Evolutionary conservation across 2,329 filamentous ascomycete species (phyloP).

Genomic region (Xylariaceae sp.): DNA sequence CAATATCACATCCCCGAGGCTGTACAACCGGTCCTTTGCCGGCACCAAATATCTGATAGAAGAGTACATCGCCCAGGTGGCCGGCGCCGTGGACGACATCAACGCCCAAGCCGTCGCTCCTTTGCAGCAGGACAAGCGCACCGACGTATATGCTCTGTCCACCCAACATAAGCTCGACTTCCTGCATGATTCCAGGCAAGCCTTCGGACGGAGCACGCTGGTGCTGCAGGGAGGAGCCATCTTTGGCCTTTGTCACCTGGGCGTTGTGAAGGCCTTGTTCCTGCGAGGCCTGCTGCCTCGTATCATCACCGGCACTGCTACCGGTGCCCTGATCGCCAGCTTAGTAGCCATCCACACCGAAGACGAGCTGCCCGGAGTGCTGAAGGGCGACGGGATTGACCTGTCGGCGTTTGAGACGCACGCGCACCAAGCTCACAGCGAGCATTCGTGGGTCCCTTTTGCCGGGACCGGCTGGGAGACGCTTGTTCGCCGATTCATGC

Average conservation of each 20-base stretch:
- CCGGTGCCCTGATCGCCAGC: slow-evolving; percentile 82
- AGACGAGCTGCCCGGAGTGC: slow-evolving; percentile 69
- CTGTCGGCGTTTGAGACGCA: slow-evolving; percentile 64
- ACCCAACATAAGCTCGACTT: slow-evolving; percentile 78
- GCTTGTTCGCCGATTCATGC: slow-evolving; percentile 54
- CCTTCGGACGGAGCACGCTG: slow-evolving; percentile 78
- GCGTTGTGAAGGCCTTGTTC: slow-evolving; percentile 82
- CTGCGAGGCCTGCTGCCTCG: slow-evolving; percentile 72
- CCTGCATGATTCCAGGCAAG: slow-evolving; percentile 78
- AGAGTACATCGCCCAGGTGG: slow-evolving; percentile 79
- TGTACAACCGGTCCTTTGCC: slow-evolving; percentile 80
- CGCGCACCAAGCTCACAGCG: slow-evolving; percentile 22
- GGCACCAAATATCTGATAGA: slow-evolving; percentile 89
- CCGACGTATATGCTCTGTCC: slow-evolving; percentile 37
- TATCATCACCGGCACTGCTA: slow-evolving; percentile 87
- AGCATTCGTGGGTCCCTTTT: slow-evolving; percentile 27
- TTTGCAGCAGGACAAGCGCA: slow-evolving; percentile 11
- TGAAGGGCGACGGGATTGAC: slow-evolving; percentile 75
- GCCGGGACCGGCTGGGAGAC: slow-evolving; percentile 46
- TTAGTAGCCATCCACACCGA: slow-evolving; percentile 82
- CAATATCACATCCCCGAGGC: slow-evolving; percentile 72
- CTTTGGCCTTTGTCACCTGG: slow-evolving; percentile 83
- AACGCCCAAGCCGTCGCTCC: slow-evolving; percentile 31
- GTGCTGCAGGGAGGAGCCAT: slow-evolving; percentile 86
- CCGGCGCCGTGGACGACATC: slow-evolving; percentile 73